Evolutionary conservation across 805 yeast genomes (phyloP), one percentile per base, ranked within the genome.

Genomic region (Isabelozyma gotoi): DNA sequence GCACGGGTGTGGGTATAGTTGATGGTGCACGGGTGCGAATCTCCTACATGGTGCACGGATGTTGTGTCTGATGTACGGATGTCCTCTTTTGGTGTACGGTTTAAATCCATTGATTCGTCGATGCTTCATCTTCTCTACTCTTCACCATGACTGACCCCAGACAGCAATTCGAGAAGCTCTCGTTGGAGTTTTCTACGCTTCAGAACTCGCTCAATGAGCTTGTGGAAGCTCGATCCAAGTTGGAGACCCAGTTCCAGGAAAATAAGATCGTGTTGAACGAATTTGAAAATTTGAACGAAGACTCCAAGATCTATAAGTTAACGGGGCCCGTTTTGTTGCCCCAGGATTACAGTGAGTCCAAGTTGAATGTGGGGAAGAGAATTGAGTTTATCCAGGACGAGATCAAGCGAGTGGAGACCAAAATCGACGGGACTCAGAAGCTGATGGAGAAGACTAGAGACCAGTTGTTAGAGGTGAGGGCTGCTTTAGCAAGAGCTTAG

Each of bases 181-280:
- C 80, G 36, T 53, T 74, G 39, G 73, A 65, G 47, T 76, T 68
- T 73, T 74, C 63, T 51, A 56, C 66, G 33, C 62, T 71, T 8
- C 85, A 81, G 52, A 63, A 63, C 39, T 63, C 66, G 18, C 61
- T 81, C 38, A 68, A 72, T 38, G 85, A 80, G 40, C 69, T 81
- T 35, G 74, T 90, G 31, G 70, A 79, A 4, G 81, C 89, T 10
- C 82, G 98, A 57, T 96, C 92, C 52, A 80, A 84, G 58, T 76
- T 94, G 37, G 99, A 94, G 60, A 88, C 97, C 1, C 99, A 94
- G 67, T 80, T 74, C 54, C 99, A 94, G 65, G 99, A 94, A 63
- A 91, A 91, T 63, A 82, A 82, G 55, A 91, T 94, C 39, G 99
- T 94, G 12, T 75, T 82, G 51, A 83, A 79, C 44, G 99, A 94